Percentiles rank a stretch among this genome's conserved stretches.
Evolutionary conservation across 306 rosid genomes (phyloP).

Genomic region (Pyrus bretschneideri): DNA sequence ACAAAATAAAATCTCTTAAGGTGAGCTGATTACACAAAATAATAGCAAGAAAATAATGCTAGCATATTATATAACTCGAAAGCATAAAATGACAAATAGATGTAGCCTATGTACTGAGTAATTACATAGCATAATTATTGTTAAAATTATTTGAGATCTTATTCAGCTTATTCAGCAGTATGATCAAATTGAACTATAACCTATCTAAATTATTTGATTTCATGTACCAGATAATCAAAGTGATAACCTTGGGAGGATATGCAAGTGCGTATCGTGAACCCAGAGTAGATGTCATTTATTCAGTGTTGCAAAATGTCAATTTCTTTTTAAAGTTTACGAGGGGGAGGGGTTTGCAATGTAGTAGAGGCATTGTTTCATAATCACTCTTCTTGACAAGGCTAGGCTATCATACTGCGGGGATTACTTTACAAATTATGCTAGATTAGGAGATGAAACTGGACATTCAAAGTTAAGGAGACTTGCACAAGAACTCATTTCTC

Average conservation of each 20-base stretch:
- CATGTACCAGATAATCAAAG: neutral
- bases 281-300: neutral
- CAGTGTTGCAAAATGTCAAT: neutral
- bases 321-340: neutral
- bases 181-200: neutral
- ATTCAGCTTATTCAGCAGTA: neutral
- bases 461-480: neutral
- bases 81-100: neutral
- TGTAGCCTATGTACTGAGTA: neutral
- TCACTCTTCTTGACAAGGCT: neutral
- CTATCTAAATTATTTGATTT: neutral
- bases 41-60: neutral
- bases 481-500: neutral
- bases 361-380: neutral
- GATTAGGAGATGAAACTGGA: neutral
- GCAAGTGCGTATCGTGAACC: neutral
- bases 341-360: neutral
- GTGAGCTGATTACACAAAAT: neutral
- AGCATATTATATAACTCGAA: neutral
- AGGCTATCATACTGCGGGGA: neutral
- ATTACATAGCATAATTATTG: neutral
- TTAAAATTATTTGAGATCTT: neutral
- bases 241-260: neutral
- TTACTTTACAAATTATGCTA: neutral
- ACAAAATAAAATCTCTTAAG: slow-evolving; percentile 4